Base-by-base conservation (phyloP, 2,329 filamentous ascomycete genomes). In the Dothistroma septosporum region DNA sequence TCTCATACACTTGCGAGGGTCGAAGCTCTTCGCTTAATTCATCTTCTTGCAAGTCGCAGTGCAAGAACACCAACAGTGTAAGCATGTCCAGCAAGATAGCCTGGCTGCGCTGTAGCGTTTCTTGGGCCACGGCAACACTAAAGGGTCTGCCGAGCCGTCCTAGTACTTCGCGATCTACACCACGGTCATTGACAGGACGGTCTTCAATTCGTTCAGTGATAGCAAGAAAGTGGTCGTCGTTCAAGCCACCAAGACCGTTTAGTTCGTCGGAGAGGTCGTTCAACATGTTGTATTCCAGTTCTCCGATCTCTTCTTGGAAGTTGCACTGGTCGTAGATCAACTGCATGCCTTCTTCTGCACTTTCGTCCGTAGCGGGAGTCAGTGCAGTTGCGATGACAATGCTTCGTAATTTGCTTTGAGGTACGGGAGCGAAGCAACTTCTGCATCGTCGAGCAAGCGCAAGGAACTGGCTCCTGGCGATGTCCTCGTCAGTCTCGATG, bases 21-120 rank as follows among this genome's bases (percentile, higher is more conserved):
- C 62, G 85, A 61, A 94, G 87, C 31, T 87, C 84, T 9, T 81
- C 79, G 1, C 85, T 85, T 16, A 89, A 84, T 46, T 91, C 86
- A 47, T 88, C 86, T 65, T 87, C 84, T 60, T 92, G 89, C 57
- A 90, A 84, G 71, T 94, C 91, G 44, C 87, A 87, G 73, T 94
- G 89, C 82, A 97, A 88, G 74, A 97, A 92, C 10, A 94, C 83
- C 16, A 96, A 81, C 7, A 99, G 82, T 2, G 94, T 82, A 2
- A 97, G 79, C 60, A 97, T 84, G 70, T 93, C 91, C 64, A 95
- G 86, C 55, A 95, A 85, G 9, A 94, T 80, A 61, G 85, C 85
- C 76, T 87, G 87, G 61, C 89, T 88, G 33, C 90, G 76, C 55
- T 88, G 82, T 7, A 94, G 83, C 12, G 85, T 88, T 71, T 97